phyloP scores from a whole-genome alignment of 2,329 filamentous ascomycete species.

The Lachnellula subtilissima region DNA sequence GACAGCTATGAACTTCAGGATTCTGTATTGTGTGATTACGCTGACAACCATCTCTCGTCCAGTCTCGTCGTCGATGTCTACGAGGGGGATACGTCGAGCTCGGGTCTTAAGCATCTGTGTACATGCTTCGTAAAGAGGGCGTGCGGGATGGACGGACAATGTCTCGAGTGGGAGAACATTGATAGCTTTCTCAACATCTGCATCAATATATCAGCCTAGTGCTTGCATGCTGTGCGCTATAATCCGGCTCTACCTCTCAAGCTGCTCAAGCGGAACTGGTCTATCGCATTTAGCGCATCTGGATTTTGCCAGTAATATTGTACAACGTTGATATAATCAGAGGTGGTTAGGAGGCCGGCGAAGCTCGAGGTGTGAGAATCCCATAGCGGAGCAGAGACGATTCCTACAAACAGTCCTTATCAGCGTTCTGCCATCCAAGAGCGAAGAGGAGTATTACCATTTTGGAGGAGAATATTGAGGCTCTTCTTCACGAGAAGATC shows the following conservation, averaged over 20 bases:
- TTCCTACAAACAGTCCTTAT: constrained; percentile 54
- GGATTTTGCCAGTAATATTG: constrained; percentile 99
- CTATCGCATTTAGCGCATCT: constrained; percentile 81
- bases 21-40: constrained; percentile 96
- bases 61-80: constrained; percentile 93
- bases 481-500: constrained; percentile 95
- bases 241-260: constrained; percentile 63
- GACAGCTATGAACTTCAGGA: constrained; percentile 97
- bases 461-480: constrained; percentile 89
- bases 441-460: constrained; percentile 54
- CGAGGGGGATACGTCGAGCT: constrained; percentile 85
- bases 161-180: constrained; percentile 89
- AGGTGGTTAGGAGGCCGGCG: constrained; percentile 88
- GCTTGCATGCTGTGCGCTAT: not conserved
- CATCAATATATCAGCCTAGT: constrained; percentile 12
- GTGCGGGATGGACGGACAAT: constrained; percentile 87
- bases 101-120: constrained; percentile 90
- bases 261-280: constrained; percentile 89
- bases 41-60: constrained; percentile 88
- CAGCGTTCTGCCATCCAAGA: constrained; percentile 2
- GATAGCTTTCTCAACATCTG: constrained; percentile 93
- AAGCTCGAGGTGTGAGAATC: constrained; percentile 91
- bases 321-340: constrained; percentile 97
- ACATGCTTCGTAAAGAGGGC: constrained; percentile 90
- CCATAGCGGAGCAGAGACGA: constrained; percentile 96